A percentile compares a stretch with the other conserved stretches of the same genome.
These are phyloP conservation scores for Paraleonurus japonicus DNA, from an alignment of 257 asterid species.

Conservation along the genomic window DNA sequence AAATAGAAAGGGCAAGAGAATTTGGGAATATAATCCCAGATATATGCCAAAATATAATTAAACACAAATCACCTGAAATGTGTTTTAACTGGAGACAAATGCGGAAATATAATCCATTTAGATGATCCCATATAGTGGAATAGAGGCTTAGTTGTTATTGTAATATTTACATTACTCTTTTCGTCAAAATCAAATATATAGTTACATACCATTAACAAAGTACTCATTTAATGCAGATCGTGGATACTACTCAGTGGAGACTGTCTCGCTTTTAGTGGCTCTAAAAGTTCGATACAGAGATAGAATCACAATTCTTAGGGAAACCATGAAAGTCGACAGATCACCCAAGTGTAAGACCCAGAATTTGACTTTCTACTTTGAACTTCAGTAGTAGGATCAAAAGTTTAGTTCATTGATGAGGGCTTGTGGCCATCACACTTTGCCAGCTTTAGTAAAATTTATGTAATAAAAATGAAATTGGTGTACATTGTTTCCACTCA, in stretches of 20 bases:
- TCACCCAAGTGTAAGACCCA: slow-evolving; percentile 92
- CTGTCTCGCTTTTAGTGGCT: slow-evolving; percentile 94
- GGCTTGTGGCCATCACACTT: background rate
- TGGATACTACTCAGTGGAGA: slow-evolving; percentile 98
- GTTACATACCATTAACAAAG: slow-evolving; percentile 22
- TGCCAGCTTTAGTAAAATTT: background rate
- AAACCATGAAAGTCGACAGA: slow-evolving; percentile 98
- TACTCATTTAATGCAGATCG: slow-evolving; percentile 70
- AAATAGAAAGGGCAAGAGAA: background rate
- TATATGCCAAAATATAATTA: background rate
- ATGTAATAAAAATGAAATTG: background rate
- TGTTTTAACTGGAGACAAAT: background rate
- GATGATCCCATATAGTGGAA: background rate
- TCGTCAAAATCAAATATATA: background rate
- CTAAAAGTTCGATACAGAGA: slow-evolving; percentile 96
- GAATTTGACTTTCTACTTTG: background rate
- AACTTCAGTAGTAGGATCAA: background rate
- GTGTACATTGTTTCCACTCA: background rate
- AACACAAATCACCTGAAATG: background rate
- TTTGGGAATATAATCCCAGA: background rate
- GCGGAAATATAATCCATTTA: background rate
- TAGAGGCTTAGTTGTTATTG: background rate
- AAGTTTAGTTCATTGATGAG: background rate
- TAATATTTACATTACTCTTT: slow-evolving; percentile 6
- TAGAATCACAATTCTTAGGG: slow-evolving; percentile 93